Base-by-base conservation (phyloP, 148 eudicot species). In the Chenopodium berlandieri region DNA sequence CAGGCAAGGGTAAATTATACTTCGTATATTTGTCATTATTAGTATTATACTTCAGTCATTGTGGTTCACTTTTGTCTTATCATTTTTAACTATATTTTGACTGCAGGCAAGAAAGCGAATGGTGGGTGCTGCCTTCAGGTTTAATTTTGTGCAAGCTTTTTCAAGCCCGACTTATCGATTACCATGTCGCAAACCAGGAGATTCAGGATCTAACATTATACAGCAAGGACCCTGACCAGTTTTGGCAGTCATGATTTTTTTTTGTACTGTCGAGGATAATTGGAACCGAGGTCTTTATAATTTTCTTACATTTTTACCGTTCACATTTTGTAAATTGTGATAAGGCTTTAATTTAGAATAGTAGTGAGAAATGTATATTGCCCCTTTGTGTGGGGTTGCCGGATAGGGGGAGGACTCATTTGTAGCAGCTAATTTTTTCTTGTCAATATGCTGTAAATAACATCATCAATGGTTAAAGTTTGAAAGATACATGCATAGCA, bases 181-280 rank as follows among this genome's bases (percentile, higher is more conserved):
- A 89, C 83, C 98, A 95, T 82, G 88, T 95, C 50, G 98, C 98
- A 68, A 95, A 93, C 90, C 94, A 92, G 81, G 98, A 95, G 92
- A 89, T 95, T 85, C 93, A 90, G 80, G 98, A 93, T 78, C 86
- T 87, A 22, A 89, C 97, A 63, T 89, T 93, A 87, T 95, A 95
- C 85, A 91, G 94, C 87, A 82, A 80, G 64, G 93, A 92, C 82
- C 90, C 94, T 32, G 85, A 89, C 67, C 85, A 85, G 52, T 92
- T 95, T 78, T 95, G 98, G 98, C 93, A 90, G 76, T 85, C 91
- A 17, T 85, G 74, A 62, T 70, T 31, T 87, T 73, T 31, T 67
- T 66, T 7, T 3, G 9, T 73, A 22, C 58, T 56, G 46, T 23
- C 71, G 7, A 63, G 27, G 22, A 64, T 27, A 11, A 63, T 34